Evolutionary conservation across 176 grass and related monocot species (phyloP), one percentile per base, ranked within the genome.

Genomic region (Phoenix roebelenii): DNA sequence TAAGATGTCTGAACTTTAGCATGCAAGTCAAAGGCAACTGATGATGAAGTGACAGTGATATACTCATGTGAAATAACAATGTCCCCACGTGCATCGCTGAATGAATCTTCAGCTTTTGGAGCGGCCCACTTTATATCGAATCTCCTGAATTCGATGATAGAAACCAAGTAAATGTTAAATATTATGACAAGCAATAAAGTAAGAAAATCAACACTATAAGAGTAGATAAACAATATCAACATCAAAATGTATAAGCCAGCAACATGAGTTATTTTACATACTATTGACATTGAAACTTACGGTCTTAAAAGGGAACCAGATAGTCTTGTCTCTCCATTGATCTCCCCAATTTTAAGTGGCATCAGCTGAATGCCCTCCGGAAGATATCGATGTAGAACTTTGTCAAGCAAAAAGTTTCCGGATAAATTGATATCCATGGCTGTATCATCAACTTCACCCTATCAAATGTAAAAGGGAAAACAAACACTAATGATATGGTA

Each of bases 51-150:
- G 51, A 97, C 51, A 52, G 72, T 91, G 35, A 97, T 82, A 57
- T 83, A 78, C 64, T 97, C 87, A 70, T 97, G 84, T 66, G 84
- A 77, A 51, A 97, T 91, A 75, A 88, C 82, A 71, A 97, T 91
- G 62, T 91, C 85, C 67, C 87, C 93, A 22, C 84, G 86, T 35
- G 87, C 93, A 83, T 97, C 93, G 67, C 81, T 69, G 81, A 97
- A 97, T 57, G 93, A 91, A 66, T 88, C 87, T 84, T 97, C 93
- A 58, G 87, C 93, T 78, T 88, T 88, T 67, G 87, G 87, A 66
- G 93, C 93, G 67, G 83, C 83, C 93, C 93, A 97, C 68, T 97
- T 97, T 72, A 97, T 97, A 81, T 97, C 87, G 64, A 97, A 90
- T 77, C 90, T 97, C 81, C 93, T 97, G 70, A 35, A 64, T 56